Conservation (phyloP, 1,284 basidiomycete genomes). For the Rhodotorula sp. region DNA sequence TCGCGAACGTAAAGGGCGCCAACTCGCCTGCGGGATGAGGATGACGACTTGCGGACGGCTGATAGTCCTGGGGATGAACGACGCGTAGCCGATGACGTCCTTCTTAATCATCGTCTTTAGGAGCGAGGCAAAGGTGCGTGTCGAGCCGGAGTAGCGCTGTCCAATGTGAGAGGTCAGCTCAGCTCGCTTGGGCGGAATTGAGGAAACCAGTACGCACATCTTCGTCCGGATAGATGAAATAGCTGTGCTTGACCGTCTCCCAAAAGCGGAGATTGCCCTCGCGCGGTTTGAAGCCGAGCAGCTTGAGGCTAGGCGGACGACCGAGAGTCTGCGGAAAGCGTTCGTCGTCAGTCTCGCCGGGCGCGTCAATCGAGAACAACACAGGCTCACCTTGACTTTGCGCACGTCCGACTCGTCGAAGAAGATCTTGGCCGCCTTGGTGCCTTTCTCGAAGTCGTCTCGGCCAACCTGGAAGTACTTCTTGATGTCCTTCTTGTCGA, state of each 20-base stretch:
- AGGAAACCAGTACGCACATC: slow-evolving; percentile 55
- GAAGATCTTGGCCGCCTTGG: slow-evolving; percentile 59
- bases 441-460: slow-evolving; percentile 28
- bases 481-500: slow-evolving; percentile 49
- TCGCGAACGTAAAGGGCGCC: not conserved
- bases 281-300: slow-evolving; percentile 83
- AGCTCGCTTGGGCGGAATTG: not conserved
- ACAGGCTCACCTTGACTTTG: slow-evolving; percentile 60
- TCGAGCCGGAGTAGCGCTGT: slow-evolving; percentile 82
- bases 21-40: slow-evolving; percentile 74
- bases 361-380: not conserved
- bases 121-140: slow-evolving; percentile 83
- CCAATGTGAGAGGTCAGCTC: too few species aligned
- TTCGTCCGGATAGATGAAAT: slow-evolving; percentile 92
- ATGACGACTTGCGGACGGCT: slow-evolving; percentile 76
- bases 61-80: slow-evolving; percentile 69
- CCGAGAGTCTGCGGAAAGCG: slow-evolving; percentile 22
- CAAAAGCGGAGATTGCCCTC: slow-evolving; percentile 65
- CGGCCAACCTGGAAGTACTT: slow-evolving; percentile 46
- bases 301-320: slow-evolving; percentile 62
- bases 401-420: slow-evolving; percentile 80
- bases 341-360: not conserved
- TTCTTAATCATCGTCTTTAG: slow-evolving; percentile 79
- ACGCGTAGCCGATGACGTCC: slow-evolving; percentile 74
- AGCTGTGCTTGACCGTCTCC: slow-evolving; percentile 86